Percentiles rank a stretch among this genome's conserved stretches.
phyloP scores from a whole-genome alignment of 345 rosid species.

The Eucalyptus victrix region DNA sequence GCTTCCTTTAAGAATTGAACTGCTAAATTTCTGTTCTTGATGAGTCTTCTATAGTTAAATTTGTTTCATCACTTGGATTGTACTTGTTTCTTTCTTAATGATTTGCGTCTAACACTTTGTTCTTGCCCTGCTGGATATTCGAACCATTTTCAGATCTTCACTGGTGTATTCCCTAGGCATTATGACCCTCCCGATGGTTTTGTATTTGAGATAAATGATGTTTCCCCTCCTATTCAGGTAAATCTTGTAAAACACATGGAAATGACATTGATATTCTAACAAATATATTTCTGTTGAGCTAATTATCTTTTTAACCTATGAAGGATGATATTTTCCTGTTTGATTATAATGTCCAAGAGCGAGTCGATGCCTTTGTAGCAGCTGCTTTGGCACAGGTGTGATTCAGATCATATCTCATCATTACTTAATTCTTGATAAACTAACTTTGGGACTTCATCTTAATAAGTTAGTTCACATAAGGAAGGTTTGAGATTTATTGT shows the following conservation, averaged over 20 bases:
- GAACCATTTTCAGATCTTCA: slow-evolving; percentile 48
- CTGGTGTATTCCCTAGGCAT: slow-evolving; percentile 86
- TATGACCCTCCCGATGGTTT: slow-evolving; percentile 96
- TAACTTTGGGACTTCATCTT: neutral
- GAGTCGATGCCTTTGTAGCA: slow-evolving; percentile 75
- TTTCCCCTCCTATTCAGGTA: slow-evolving; percentile 89
- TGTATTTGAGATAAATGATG: slow-evolving; percentile 75
- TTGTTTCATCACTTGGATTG: neutral
- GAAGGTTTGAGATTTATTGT: neutral
- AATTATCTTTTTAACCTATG: neutral
- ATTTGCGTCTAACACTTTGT: neutral
- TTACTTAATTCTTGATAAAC: neutral
- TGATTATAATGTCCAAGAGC: slow-evolving; percentile 88
- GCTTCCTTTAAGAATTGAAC: neutral
- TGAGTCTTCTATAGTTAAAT: neutral
- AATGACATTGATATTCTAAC: neutral
- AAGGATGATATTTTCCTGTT: slow-evolving; percentile 77
- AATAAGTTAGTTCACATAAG: neutral
- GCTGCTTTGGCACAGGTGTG: slow-evolving; percentile 80
- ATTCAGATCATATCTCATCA: neutral
- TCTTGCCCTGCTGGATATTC: neutral
- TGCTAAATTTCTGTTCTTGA: neutral
- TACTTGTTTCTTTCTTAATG: neutral
- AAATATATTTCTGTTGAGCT: neutral
- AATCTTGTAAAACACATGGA: neutral